These are phyloP conservation scores for Ilyonectria mors-panacis DNA, from an alignment of 2,329 filamentous ascomycete species.

Conservation along the genomic window DNA sequence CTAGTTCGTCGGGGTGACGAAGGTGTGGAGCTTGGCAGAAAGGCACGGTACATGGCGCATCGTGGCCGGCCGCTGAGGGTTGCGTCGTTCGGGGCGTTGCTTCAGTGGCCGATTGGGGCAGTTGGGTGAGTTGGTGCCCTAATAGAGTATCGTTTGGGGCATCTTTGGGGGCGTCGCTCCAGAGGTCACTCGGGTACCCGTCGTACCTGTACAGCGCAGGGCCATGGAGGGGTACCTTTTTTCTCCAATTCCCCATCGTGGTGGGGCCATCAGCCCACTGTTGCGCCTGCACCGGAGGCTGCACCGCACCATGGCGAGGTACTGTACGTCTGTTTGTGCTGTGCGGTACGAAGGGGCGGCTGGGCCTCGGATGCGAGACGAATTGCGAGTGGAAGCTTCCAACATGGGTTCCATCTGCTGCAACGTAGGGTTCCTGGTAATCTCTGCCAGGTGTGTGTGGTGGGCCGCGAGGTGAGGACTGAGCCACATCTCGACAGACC, in stretches of 20 bases:
- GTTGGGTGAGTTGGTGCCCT: neutral
- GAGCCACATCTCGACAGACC: slow-evolving; percentile 29
- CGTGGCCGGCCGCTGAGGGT: slow-evolving; percentile 2
- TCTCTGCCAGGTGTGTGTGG: slow-evolving; percentile 8
- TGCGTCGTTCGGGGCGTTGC: slow-evolving; percentile 11
- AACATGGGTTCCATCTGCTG: slow-evolving; percentile 3
- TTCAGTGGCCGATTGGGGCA: slow-evolving; percentile 25
- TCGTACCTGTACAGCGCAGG: neutral
- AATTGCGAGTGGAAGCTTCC: neutral
- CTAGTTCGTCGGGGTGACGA: slow-evolving; percentile 43
- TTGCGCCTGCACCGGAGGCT: slow-evolving; percentile 3
- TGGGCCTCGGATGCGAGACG: neutral
- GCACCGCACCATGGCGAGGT: slow-evolving; percentile 18
- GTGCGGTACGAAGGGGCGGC: neutral
- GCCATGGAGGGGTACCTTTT: slow-evolving; percentile 22
- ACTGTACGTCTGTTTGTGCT: slow-evolving; percentile 2
- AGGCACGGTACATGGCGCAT: slow-evolving; percentile 13
- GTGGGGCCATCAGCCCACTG: slow-evolving; percentile 30
- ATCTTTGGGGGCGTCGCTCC: neutral
- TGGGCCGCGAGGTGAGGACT: neutral
- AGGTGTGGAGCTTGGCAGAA: slow-evolving; percentile 38
- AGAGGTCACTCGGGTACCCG: neutral
- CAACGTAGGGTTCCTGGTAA: neutral
- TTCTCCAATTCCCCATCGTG: slow-evolving; percentile 25
- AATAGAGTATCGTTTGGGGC: neutral